Base-by-base conservation (phyloP, 140 eudicot genomes). In the Flaveria floridana region DNA sequence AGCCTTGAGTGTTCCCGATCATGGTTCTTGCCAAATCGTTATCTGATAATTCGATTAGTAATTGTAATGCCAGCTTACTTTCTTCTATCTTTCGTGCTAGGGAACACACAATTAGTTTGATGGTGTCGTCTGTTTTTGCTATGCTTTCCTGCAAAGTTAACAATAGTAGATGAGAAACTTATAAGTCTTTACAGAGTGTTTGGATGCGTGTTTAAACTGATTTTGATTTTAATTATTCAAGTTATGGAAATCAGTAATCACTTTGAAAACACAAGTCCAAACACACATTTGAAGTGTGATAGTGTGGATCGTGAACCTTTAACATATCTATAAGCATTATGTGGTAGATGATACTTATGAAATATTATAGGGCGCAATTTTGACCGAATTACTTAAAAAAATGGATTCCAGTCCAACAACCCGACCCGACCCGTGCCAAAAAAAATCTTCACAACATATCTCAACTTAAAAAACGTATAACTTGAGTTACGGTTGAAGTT, bases 51-150 rank as follows among this genome's bases (percentile, higher is more conserved):
- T 70, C 87, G 72, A 51, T 37, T 26, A 86, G 87, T 75, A 86
- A 47, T 37, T 75, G 68, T 81, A 86, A 63, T 20, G 90, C 90
- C 82, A 80, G 58, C 80, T 76, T 86, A 8, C 87, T 80, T 81
- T 86, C 90, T 42, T 80, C 85, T 0, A 81, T 76, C 67, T 81
- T 78, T 59, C 85, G 87, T 51, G 87, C 89, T 78, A 86, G 87
- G 21, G 87, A 86, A 63, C 82, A 61, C 77, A 80, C 90, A 8
- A 86, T 30, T 67, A 50, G 59, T 67, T 68, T 77, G 69, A 86
- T 83, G 70, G 82, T 81, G 67, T 78, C 70, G 34, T 80, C 83
- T 1, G 66, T 59, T 65, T 71, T 28, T 12, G 76, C 87, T 34
- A 86, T 78, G 64, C 63, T 78, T 72, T 83, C 87, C 90, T 86